phyloP scores from a whole-genome alignment of 495 filamentous ascomycete genomes.

The Aspergillus asperescens region DNA sequence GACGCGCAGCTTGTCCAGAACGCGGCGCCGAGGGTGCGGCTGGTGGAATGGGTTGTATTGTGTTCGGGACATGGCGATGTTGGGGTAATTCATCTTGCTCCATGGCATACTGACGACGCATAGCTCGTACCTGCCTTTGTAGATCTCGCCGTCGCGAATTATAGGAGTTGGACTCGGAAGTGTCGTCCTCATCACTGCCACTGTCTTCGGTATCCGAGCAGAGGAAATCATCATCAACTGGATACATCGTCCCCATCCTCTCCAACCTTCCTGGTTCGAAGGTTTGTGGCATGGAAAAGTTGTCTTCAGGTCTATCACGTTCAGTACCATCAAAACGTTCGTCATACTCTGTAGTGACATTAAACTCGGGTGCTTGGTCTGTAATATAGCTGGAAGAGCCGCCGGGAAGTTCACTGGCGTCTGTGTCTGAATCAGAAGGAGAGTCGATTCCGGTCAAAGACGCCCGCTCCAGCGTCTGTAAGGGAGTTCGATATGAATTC shows the following conservation, averaged over 20 bases:
- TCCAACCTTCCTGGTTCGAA: conserved; percentile 25
- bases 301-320: conserved; percentile 5
- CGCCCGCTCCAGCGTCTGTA: conserved; percentile 29
- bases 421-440: conserved; percentile 21
- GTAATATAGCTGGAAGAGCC: conserved; percentile 9
- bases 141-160: conserved; percentile 29
- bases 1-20: not conserved
- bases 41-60: conserved; percentile 24
- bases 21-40: conserved; percentile 5
- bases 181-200: conserved; percentile 41
- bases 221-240: conserved; percentile 33
- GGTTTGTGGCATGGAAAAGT: conserved; percentile 14
- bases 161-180: conserved; percentile 18
- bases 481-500: conserved; percentile 32
- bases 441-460: conserved; percentile 23
- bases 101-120: conserved; percentile 21
- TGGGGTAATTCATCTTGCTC: conserved; percentile 18
- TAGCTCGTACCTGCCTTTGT: conserved; percentile 22
- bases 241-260: conserved; percentile 3
- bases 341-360: conserved; percentile 47
- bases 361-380: conserved; percentile 37
- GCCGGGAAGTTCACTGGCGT: conserved; percentile 9
- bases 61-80: conserved; percentile 25
- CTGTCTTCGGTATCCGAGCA: conserved; percentile 49
- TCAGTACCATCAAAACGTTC: conserved; percentile 29